These are phyloP conservation scores for Triglochin maritima DNA, from an alignment of 106 monocot genomes.

Conservation along the genomic window DNA sequence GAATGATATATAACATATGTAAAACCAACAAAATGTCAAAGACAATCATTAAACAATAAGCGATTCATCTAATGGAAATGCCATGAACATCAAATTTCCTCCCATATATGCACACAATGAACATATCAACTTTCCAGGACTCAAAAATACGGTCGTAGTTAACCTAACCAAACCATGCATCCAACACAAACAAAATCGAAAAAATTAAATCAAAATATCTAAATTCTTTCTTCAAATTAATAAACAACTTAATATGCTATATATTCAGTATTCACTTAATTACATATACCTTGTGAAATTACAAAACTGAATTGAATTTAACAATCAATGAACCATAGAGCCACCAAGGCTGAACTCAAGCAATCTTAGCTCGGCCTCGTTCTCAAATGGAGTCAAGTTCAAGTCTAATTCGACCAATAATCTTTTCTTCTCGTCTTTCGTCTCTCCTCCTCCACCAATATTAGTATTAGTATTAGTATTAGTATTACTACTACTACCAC, in stretches of 20 bases:
- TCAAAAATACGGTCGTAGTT: background rate
- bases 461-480: too few relatives aligned
- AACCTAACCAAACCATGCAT: background rate
- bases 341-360: constrained; percentile 6
- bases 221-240: background rate
- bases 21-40: too few relatives aligned
- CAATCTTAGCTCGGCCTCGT: constrained; percentile 7
- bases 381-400: constrained; percentile 10
- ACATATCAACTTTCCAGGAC: background rate
- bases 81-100: background rate
- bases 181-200: background rate
- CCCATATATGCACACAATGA: background rate
- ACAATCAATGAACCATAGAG: background rate
- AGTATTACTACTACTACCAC: background rate
- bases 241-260: background rate
- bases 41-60: too few relatives aligned
- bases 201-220: background rate
- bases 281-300: too few relatives aligned
- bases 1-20: too few relatives aligned
- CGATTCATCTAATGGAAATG: too few relatives aligned
- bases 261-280: too few relatives aligned
- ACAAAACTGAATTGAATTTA: too few relatives aligned
- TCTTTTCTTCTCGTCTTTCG: background rate
- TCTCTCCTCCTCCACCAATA: background rate
- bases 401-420: background rate